Percentiles rank a stretch among this genome's conserved stretches.
Evolutionary conservation across 306 rosid species (phyloP).

Genomic region (Vigna nakashimae): DNA sequence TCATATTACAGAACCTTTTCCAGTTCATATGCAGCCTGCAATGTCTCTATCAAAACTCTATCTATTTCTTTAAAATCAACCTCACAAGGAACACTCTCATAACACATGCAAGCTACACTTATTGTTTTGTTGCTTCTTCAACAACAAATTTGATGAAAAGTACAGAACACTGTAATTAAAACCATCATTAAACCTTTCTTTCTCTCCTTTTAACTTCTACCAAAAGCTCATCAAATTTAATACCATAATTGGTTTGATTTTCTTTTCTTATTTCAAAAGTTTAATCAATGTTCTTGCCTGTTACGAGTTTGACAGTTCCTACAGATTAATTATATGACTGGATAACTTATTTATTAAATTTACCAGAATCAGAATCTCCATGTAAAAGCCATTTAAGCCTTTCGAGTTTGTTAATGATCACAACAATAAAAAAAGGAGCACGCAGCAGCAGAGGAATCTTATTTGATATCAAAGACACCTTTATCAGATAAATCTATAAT

Average conservation of each 20-base stretch:
- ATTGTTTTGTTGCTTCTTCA: constrained; percentile 19
- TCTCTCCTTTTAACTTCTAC: background rate
- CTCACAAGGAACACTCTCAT: constrained; percentile 4
- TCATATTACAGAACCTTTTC: background rate
- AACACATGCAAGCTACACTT: constrained; percentile 4
- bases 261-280: background rate
- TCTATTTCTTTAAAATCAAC: constrained; percentile 6
- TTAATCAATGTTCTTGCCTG: background rate
- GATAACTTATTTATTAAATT: background rate
- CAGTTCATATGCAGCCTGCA: background rate
- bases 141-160: background rate
- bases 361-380: too few relatives aligned
- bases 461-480: constrained; percentile 35
- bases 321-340: background rate
- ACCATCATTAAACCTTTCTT: constrained; percentile 3
- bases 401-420: constrained; percentile 30
- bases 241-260: background rate
- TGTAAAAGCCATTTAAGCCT: constrained; percentile 11
- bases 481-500: constrained; percentile 46
- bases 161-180: background rate
- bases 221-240: background rate
- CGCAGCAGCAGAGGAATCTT: background rate
- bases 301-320: background rate
- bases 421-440: constrained; percentile 34
- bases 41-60: constrained; percentile 20